Evolutionary conservation across 352 stramenopile genomes (phyloP).

Genomic region (Globisporangium acanthophoron): DNA sequence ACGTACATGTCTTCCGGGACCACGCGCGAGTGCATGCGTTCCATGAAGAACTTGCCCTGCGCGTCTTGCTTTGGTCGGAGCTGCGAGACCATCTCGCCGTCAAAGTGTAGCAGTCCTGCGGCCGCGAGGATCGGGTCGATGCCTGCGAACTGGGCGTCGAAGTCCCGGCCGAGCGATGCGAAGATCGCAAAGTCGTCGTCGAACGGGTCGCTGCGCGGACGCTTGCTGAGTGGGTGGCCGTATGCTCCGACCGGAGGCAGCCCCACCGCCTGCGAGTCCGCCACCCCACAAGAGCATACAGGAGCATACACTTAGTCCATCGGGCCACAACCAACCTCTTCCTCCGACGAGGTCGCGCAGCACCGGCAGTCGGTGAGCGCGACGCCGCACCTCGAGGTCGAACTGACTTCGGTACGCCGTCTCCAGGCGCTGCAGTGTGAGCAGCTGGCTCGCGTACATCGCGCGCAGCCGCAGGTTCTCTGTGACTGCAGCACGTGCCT

Average conservation of each 20-base stretch:
- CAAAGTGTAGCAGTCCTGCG: conserved; percentile 17
- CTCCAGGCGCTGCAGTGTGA: background rate
- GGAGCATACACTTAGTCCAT: no score
- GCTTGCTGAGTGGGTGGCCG: background rate
- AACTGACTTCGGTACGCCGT: background rate
- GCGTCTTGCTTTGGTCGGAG: background rate
- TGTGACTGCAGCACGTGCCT: background rate
- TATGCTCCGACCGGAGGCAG: background rate
- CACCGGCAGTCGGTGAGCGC: background rate
- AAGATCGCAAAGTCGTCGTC: conserved; percentile 18
- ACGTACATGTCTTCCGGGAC: conserved; percentile 5
- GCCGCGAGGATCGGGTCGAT: conserved; percentile 20
- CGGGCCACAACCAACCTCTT: no score
- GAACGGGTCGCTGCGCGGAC: conserved; percentile 1
- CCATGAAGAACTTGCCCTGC: conserved; percentile 15
- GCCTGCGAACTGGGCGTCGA: conserved; percentile 23
- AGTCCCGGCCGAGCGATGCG: conserved; percentile 20
- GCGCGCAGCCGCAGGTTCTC: conserved; percentile 7
- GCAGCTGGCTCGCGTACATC: conserved; percentile 1
- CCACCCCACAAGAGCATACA: no score
- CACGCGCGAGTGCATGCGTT: conserved; percentile 4
- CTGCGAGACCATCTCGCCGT: conserved; percentile 12
- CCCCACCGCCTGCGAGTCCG: no score
- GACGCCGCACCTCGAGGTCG: background rate
- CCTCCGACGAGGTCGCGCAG: background rate